Evolutionary conservation across 208 protist species (phyloP).

Genomic region (Leishmania lainsoni): DNA sequence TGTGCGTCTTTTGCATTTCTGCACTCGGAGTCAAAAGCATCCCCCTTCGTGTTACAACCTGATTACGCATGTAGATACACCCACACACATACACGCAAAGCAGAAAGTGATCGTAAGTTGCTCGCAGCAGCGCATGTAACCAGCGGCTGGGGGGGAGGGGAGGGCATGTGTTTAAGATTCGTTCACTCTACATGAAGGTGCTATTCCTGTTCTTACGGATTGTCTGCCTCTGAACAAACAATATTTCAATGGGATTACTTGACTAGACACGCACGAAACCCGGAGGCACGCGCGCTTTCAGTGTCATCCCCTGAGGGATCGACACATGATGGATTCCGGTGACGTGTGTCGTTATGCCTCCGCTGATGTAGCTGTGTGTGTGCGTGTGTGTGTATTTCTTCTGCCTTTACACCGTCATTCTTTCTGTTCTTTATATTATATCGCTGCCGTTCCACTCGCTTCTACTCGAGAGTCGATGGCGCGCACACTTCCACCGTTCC

Average conservation of each 20-base stretch:
- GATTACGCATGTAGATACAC: not conserved
- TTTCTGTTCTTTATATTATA: constrained; percentile 1
- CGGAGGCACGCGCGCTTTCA: not conserved
- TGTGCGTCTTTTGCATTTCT: not conserved
- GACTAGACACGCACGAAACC: not conserved
- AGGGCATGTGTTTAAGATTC: not conserved
- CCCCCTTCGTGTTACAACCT: too few relatives aligned
- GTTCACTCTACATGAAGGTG: not conserved
- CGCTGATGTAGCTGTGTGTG: not conserved
- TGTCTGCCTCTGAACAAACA: not conserved
- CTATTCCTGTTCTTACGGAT: too few relatives aligned
- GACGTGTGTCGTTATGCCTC: not conserved
- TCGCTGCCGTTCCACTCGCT: not conserved
- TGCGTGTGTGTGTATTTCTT: not conserved
- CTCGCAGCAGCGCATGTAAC: not conserved
- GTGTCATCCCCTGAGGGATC: not conserved
- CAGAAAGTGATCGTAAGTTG: not conserved
- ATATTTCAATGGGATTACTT: not conserved
- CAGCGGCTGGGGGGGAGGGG: not conserved
- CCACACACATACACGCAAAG: not conserved
- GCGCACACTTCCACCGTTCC: not conserved
- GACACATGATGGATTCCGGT: not conserved
- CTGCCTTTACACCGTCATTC: not conserved
- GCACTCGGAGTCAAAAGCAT: not conserved
- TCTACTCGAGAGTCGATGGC: not conserved